phyloP scores from a whole-genome alignment of 495 filamentous ascomycete species.

The Parmelia sp. region DNA sequence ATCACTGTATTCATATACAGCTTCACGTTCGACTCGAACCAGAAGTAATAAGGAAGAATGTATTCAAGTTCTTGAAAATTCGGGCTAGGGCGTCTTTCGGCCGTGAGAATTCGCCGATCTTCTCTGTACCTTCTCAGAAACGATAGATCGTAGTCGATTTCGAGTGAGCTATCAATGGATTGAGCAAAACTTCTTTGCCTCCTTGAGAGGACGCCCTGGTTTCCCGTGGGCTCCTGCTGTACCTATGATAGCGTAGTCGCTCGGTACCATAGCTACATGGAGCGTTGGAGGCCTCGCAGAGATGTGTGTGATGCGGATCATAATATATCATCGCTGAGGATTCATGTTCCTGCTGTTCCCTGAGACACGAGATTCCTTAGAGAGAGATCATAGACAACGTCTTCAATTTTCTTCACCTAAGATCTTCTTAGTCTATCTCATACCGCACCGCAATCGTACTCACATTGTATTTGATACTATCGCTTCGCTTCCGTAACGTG shows the following conservation, averaged over 20 bases:
- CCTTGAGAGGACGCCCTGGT: neutral
- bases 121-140: neutral
- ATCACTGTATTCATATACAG: neutral
- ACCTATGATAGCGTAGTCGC: neutral
- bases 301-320: neutral
- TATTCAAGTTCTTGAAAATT: neutral
- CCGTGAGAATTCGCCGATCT: neutral
- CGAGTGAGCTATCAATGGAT: neutral
- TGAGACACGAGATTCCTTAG: slow-evolving; percentile 70
- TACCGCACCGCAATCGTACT: slow-evolving; percentile 23
- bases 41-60: neutral
- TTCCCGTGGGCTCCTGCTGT: neutral
- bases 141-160: neutral
- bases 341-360: neutral
- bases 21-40: neutral
- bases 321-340: neutral
- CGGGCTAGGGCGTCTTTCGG: neutral
- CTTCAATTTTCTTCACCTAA: slow-evolving; percentile 89
- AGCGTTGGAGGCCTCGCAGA: no score
- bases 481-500: slow-evolving; percentile 73
- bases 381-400: slow-evolving; percentile 92
- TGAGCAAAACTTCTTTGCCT: neutral
- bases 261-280: neutral
- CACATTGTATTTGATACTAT: slow-evolving; percentile 92
- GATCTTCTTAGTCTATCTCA: neutral